Evolutionary conservation across 768 basidiomycete genomes (phyloP), one percentile per base, ranked within the genome.

Genomic region (Polyporus arcularius): DNA sequence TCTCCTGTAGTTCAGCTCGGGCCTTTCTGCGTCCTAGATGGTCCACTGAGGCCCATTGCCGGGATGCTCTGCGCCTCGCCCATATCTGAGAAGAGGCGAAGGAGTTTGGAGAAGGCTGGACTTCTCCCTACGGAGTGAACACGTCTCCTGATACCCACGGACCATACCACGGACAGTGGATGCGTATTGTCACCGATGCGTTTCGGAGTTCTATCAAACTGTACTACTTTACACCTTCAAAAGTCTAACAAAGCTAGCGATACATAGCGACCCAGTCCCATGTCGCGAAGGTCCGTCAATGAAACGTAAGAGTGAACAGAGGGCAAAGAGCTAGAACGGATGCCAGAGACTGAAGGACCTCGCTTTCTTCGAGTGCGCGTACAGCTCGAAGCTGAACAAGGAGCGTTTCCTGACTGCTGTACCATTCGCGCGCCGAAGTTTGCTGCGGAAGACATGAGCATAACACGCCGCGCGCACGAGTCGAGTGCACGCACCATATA

Each of bases 311-410:
- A 31, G 9, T 31, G 30, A 18, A 21, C 7, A 11, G 14, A 26
- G 4, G 18, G 21, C 40, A 46, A 2, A 26, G 26, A 2, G 3
- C 59, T 54, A 63, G 58, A 63, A 63, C 0, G 62, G 62, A 53
- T 63, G 58, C 62, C 62, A 63, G 9, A 63, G 55, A 31, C 58
- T 63, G 30, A 54, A 59, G 5, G 42, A 12, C 39, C 43, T 56
- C n/a, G 28, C 32, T 28, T 59, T 48, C 31, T 21, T 39, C 21
- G n/a, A 26, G 46, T 48, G 21, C 6, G 18, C 46, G 46, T 26
- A 28, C 10, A 32, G 30, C 42, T 39, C n/a, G 32, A 55, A 55
- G 1, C 31, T 12, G 4, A 21, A 45, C 30, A 46, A 15, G 10
- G 49, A 53, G 15, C 57, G 51, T 8, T 50, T 55, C 9, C 43